Conservation (phyloP, 2,329 filamentous ascomycete genomes). For the Whalleya microplaca region DNA sequence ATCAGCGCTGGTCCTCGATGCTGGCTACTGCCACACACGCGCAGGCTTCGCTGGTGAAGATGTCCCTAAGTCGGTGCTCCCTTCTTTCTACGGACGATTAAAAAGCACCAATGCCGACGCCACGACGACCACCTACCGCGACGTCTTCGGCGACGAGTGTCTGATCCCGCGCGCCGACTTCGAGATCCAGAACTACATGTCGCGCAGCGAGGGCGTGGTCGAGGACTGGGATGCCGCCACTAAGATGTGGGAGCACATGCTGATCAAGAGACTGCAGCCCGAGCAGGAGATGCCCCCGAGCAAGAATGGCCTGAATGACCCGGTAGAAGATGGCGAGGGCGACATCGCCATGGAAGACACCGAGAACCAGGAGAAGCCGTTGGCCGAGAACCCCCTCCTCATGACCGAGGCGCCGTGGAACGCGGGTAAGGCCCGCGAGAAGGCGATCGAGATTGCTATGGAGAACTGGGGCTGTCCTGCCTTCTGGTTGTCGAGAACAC, state of each 20-base stretch:
- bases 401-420: slow-evolving; percentile 98
- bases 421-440: slow-evolving; percentile 82
- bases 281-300: slow-evolving; percentile 69
- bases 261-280: slow-evolving; percentile 85
- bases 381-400: slow-evolving; percentile 87
- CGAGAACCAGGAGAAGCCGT: slow-evolving; percentile 73
- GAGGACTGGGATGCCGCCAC: slow-evolving; percentile 95
- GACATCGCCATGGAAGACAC: slow-evolving; percentile 62
- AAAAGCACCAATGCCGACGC: slow-evolving; percentile 52
- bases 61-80: slow-evolving; percentile 89
- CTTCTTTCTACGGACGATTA: slow-evolving; percentile 80
- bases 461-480: slow-evolving; percentile 95
- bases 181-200: slow-evolving; percentile 91
- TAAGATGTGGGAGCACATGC: slow-evolving; percentile 89
- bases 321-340: slow-evolving; percentile 63
- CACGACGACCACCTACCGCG: slow-evolving; percentile 42
- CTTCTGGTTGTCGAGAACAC: slow-evolving; percentile 89
- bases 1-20: slow-evolving; percentile 93
- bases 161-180: slow-evolving; percentile 76
- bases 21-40: slow-evolving; percentile 87
- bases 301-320: slow-evolving; percentile 80
- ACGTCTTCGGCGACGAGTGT: slow-evolving; percentile 88
- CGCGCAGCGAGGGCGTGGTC: slow-evolving; percentile 77
- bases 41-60: slow-evolving; percentile 98
- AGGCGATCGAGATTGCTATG: slow-evolving; percentile 94